A percentile compares a stretch with the other conserved stretches of the same genome.
These are phyloP conservation scores for Fusarium illudens DNA, from an alignment of 2,329 filamentous ascomycete species.

Conservation along the genomic window DNA sequence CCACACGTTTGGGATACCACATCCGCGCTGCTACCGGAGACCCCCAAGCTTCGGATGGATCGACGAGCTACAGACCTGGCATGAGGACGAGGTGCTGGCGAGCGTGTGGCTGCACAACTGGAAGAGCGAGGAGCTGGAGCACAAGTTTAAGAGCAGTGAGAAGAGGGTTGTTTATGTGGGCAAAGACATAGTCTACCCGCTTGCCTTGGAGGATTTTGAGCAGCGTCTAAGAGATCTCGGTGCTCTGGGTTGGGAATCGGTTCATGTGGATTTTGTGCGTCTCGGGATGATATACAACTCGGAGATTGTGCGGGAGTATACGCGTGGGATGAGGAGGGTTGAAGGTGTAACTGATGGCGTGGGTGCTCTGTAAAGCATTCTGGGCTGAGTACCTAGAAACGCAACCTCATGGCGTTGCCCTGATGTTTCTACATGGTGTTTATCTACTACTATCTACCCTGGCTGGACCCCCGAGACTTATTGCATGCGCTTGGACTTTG, in stretches of 20 bases:
- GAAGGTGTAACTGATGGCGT: not conserved
- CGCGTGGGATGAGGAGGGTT: not conserved
- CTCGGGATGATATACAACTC: not conserved
- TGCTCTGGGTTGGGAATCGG: not conserved
- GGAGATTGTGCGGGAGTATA: not conserved
- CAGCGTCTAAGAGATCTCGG: not conserved
- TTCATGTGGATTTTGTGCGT: not conserved
- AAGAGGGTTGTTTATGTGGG: not conserved
- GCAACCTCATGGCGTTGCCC: not conserved
- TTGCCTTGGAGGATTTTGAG: not conserved
- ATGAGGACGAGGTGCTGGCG: not conserved
- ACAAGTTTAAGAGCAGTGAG: not conserved
- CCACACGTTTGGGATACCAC: not conserved
- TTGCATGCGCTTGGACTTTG: not conserved
- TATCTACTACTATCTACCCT: no score
- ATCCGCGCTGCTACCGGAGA: not conserved
- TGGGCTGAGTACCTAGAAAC: no score
- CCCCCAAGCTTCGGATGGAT: not conserved
- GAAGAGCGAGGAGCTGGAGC: not conserved
- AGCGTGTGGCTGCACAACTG: not conserved
- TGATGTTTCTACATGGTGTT: not conserved
- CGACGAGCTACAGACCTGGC: not conserved
- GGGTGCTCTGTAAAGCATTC: not conserved
- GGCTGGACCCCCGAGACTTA: no score
- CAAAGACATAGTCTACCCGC: not conserved